Evolutionary conservation across 352 stramenopile species (phyloP).

Genomic region (Globisporangium nodosum): DNA sequence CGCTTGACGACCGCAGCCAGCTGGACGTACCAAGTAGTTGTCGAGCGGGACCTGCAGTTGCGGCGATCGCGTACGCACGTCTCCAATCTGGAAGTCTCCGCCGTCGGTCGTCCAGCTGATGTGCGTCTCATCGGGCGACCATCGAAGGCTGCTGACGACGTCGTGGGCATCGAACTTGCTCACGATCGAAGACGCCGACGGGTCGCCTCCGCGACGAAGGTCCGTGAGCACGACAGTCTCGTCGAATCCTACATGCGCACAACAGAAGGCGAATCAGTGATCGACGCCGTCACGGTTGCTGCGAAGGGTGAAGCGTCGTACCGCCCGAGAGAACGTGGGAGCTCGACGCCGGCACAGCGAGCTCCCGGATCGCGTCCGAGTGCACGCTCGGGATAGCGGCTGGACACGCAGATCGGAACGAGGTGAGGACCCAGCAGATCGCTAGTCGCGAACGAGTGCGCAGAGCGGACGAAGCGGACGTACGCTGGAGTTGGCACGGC

Average conservation of each 20-base stretch:
- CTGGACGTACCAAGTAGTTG: slow-evolving; percentile 20
- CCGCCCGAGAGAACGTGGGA: slow-evolving; percentile 41
- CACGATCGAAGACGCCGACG: slow-evolving; percentile 26
- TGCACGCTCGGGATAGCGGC: slow-evolving; percentile 53
- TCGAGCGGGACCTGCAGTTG: slow-evolving; percentile 34
- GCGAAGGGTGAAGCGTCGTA: slow-evolving; percentile 1
- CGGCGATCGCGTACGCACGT: slow-evolving; percentile 30
- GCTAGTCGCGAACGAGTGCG: neutral
- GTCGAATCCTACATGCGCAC: slow-evolving; percentile 48
- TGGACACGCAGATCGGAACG: slow-evolving; percentile 6
- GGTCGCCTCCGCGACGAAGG: slow-evolving; percentile 37
- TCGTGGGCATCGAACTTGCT: slow-evolving; percentile 67
- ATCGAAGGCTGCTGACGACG: slow-evolving; percentile 78
- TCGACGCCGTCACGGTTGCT: neutral
- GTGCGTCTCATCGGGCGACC: slow-evolving; percentile 34
- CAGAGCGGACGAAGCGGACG: neutral
- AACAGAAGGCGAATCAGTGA: neutral
- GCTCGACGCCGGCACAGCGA: slow-evolving; percentile 33
- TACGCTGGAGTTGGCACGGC: slow-evolving; percentile 33
- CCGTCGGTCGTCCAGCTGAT: slow-evolving; percentile 83
- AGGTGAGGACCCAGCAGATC: neutral
- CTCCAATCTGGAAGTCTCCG: slow-evolving; percentile 63
- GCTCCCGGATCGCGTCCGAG: slow-evolving; percentile 65
- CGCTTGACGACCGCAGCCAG: neutral
- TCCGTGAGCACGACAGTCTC: slow-evolving; percentile 72